Evolutionary conservation across 352 stramenopile species (phyloP).

Genomic region (Phytopythium chamaehyphon): DNA sequence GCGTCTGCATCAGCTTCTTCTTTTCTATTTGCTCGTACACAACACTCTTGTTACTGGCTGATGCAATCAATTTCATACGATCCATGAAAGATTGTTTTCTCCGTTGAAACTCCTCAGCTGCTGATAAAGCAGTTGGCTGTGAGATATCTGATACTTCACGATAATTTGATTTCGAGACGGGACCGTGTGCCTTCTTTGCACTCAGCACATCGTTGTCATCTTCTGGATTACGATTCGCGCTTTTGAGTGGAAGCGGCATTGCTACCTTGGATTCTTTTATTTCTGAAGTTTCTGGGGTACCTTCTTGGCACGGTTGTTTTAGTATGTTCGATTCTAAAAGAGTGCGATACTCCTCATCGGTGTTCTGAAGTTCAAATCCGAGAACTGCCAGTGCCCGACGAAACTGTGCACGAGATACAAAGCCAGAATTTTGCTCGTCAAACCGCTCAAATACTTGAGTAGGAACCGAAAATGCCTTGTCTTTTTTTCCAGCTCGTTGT

Average conservation of each 20-base stretch:
- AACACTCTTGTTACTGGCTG: slow-evolving; percentile 56
- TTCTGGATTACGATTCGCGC: no score
- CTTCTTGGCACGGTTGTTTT: neutral
- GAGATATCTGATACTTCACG: neutral
- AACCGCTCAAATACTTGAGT: slow-evolving; percentile 49
- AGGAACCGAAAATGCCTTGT: slow-evolving; percentile 12
- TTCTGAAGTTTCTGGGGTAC: no score
- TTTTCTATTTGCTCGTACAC: slow-evolving; percentile 73
- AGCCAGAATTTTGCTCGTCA: slow-evolving; percentile 36
- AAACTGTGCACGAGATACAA: slow-evolving; percentile 59
- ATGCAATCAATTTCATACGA: slow-evolving; percentile 70
- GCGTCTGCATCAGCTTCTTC: slow-evolving; percentile 24
- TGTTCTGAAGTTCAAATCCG: slow-evolving; percentile 68
- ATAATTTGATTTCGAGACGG: neutral
- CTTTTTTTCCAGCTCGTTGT: slow-evolving; percentile 23
- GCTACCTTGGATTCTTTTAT: no score
- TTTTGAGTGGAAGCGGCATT: neutral
- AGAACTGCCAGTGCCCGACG: slow-evolving; percentile 53
- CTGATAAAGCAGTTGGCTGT: slow-evolving; percentile 3
- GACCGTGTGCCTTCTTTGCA: no score
- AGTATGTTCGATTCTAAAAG: slow-evolving; percentile 14
- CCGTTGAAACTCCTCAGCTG: slow-evolving; percentile 56
- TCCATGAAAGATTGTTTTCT: slow-evolving; percentile 70
- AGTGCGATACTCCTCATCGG: slow-evolving; percentile 49
- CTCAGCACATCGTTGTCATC: no score